Conservation (phyloP, 23 red algal genomes). For the Chondrus crispus region DNA sequence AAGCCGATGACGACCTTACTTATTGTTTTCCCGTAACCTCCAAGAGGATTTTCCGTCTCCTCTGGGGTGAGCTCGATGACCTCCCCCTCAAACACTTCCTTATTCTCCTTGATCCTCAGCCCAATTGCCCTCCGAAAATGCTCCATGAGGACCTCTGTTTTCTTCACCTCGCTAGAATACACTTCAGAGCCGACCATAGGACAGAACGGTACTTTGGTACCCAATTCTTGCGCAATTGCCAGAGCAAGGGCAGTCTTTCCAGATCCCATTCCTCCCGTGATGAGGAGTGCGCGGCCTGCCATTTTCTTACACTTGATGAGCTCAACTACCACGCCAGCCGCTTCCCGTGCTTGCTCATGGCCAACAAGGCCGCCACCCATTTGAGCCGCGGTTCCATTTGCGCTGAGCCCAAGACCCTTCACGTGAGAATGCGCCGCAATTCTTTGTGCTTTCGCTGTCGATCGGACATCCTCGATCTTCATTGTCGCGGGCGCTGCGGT, state of each 20-base stretch:
- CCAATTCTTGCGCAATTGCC: slow-evolving; percentile 85
- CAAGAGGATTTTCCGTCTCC: slow-evolving; percentile 84
- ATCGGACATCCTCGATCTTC: slow-evolving; percentile 75
- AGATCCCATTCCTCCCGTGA: slow-evolving; percentile 85
- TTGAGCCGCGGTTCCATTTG: slow-evolving; percentile 60
- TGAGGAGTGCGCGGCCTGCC: slow-evolving; percentile 84
- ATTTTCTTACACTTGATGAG: slow-evolving; percentile 94
- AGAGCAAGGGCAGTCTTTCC: slow-evolving; percentile 92
- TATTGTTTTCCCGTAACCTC: slow-evolving; percentile 86
- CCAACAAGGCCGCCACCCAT: slow-evolving; percentile 87
- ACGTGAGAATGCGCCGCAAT: slow-evolving; percentile 95
- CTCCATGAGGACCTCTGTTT: slow-evolving; percentile 97
- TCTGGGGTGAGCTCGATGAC: slow-evolving; percentile 90
- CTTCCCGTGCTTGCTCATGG: slow-evolving; percentile 88
- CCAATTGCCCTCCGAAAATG: slow-evolving; percentile 97
- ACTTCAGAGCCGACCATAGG: slow-evolving; percentile 92
- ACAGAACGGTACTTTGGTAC: slow-evolving; percentile 92
- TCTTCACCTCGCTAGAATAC: slow-evolving; percentile 97
- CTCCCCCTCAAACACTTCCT: slow-evolving; percentile 99
- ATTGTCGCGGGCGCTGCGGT: not conserved
- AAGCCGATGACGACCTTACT: slow-evolving; percentile 79
- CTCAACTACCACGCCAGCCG: slow-evolving; percentile 90
- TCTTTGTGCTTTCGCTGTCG: slow-evolving; percentile 63
- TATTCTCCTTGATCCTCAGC: slow-evolving; percentile 95
- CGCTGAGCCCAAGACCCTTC: slow-evolving; percentile 84